Evolutionary conservation across 805 yeast species (phyloP), one percentile per base, ranked within the genome.

Genomic region (Cyberlindnera mississippiensis): DNA sequence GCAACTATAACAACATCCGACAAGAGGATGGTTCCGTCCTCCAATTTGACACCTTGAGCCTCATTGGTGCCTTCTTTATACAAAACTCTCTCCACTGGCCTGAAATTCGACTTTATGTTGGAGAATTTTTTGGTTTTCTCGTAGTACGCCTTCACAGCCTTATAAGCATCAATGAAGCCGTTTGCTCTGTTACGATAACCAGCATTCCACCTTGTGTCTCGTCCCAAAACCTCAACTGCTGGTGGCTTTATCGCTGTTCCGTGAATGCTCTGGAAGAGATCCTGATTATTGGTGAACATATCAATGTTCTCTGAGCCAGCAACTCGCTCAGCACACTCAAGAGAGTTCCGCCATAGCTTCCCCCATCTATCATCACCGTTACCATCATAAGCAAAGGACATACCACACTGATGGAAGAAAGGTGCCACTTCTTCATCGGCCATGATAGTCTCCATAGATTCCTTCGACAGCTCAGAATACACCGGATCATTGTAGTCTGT

Each of bases 121-220:
- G 33, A 10, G 16, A 19, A 41, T 11, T 15, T 19, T 34, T 49
- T 41, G 15, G 53, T 49, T 33, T 43, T 42, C 9, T 49, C 32
- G 30, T 49, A 49, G 37, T 37, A 38, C 1, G 38, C 41, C 32
- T 46, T 36, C 12, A 46, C 30, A 2, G 46, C 45, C 17, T 36
- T 38, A 3, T 31, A 33, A 17, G 53, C 53, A 15, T 49, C 53
- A 28, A 49, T 49, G 27, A 46, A 41, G 6, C 51, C 50, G 22
- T 40, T 40, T 17, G 35, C 15, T 6, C 17, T 27, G 41, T 49
- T 49, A 2, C 34, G 17, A 28, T 44, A 49, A 4, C 53, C 53
- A 9, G 14, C 32, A 38, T 49, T 49, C 49, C 50, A 49, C 45
- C 35, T 28, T 4, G 49, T 35, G 13, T 51, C 47, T 58, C 64